Evolutionary conservation across 2,329 filamentous ascomycete species (phyloP).

Genomic region (Cytospora schulzeri): DNA sequence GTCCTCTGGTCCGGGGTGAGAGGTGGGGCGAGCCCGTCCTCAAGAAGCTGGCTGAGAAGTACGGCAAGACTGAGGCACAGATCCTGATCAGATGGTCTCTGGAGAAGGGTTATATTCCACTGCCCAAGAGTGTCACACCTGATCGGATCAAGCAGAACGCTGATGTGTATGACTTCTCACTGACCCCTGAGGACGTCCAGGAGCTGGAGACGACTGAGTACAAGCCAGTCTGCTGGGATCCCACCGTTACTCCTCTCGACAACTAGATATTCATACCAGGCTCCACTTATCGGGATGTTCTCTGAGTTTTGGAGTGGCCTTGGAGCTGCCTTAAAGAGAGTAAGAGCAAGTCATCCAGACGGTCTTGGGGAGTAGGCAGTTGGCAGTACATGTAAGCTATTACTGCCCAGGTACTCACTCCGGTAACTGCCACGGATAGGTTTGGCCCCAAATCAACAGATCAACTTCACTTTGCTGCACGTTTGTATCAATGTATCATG

Average conservation of each 20-base stretch:
- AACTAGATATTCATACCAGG: constrained; percentile 3
- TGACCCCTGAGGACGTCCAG: constrained; percentile 55
- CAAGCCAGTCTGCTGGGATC: constrained; percentile 59
- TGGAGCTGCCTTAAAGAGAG: no score
- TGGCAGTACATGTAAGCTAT: not conserved
- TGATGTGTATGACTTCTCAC: constrained; percentile 56
- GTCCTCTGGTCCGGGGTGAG: constrained; percentile 65
- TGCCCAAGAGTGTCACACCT: constrained; percentile 71
- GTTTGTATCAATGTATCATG: not conserved
- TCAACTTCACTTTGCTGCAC: not conserved
- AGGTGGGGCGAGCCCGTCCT: constrained; percentile 71
- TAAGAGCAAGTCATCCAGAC: not conserved
- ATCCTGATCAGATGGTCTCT: constrained; percentile 79
- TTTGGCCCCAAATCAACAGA: not conserved
- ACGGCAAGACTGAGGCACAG: constrained; percentile 74
- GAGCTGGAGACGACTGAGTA: constrained; percentile 54
- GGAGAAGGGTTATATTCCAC: constrained; percentile 73
- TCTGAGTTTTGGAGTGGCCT: not conserved
- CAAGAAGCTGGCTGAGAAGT: constrained; percentile 67
- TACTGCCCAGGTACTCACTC: not conserved
- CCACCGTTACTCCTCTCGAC: constrained; percentile 51
- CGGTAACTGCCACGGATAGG: not conserved
- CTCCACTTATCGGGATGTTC: not conserved
- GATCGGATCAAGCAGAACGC: constrained; percentile 68
- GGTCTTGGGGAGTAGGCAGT: not conserved